Conservation (phyloP, 257 asterid genomes). For the Ocimum tenuiflorum region DNA sequence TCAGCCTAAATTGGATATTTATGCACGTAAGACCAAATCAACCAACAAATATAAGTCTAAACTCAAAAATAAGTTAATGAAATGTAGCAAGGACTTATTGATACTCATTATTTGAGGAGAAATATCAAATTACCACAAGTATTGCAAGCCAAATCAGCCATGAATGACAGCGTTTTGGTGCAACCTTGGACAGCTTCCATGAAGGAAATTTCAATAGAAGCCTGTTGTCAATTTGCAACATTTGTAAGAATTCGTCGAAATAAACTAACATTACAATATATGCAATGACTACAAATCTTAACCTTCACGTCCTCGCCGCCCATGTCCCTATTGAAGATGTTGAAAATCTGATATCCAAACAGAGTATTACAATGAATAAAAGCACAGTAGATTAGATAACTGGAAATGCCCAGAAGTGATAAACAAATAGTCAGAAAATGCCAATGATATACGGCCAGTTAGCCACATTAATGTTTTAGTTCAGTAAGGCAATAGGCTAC, state of each 20-base stretch:
- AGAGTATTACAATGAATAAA: constrained; percentile 15
- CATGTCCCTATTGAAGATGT: constrained; percentile 49
- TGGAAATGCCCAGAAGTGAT: constrained; percentile 4
- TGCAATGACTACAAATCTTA: constrained; percentile 8
- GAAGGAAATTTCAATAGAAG: constrained; percentile 65
- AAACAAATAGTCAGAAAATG: constrained; percentile 3
- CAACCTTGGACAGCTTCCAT: constrained; percentile 99
- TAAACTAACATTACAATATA: constrained; percentile 16
- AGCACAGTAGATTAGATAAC: constrained; percentile 18
- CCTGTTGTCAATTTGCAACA: constrained; percentile 34
- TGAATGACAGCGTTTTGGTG: constrained; percentile 57
- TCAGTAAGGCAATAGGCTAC: constrained; percentile 3
- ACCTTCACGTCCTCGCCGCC: constrained; percentile 87
- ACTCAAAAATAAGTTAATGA: not conserved
- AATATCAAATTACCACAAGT: constrained; percentile 61
- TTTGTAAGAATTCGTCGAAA: constrained; percentile 24
- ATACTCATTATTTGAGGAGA: not conserved
- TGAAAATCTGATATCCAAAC: constrained; percentile 48
- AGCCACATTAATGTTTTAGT: not conserved
- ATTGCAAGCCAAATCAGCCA: constrained; percentile 61
- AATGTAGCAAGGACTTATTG: not conserved
- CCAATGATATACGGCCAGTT: not conserved
- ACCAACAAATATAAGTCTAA: not conserved
- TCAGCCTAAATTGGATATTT: not conserved
- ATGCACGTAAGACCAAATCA: constrained; percentile 4